Conservation (phyloP, 352 stramenopile genomes). For the Ophiocytium majus region DNA sequence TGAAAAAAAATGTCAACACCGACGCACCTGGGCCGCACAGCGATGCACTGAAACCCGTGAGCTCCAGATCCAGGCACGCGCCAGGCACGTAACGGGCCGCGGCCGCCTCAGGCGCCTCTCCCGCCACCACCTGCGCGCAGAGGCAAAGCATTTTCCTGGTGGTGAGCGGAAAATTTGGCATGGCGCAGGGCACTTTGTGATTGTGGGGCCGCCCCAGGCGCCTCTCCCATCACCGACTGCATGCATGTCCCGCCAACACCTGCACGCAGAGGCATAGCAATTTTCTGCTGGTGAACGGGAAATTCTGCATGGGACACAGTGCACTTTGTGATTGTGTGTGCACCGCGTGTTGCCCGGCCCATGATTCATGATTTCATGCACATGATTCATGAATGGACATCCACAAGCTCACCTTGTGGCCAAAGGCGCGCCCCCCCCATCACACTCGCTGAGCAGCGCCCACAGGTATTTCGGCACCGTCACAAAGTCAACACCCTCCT, state of each 20-base stretch:
- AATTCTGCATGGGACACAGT: too few relatives aligned
- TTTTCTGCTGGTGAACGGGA: too few relatives aligned
- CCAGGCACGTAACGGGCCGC: neutral
- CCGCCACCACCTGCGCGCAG: neutral
- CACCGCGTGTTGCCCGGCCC: neutral
- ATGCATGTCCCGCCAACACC: too few relatives aligned
- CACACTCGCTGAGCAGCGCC: conserved; percentile 48
- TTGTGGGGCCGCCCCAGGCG: neutral
- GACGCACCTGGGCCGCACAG: neutral
- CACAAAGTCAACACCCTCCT: conserved; percentile 37
- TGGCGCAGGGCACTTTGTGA: neutral
- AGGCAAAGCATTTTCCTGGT: too few relatives aligned
- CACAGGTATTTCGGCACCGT: conserved; percentile 45
- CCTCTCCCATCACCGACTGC: neutral
- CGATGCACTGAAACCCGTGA: neutral
- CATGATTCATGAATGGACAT: too few relatives aligned
- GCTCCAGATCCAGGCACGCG: neutral
- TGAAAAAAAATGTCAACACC: too few relatives aligned
- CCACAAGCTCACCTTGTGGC: neutral
- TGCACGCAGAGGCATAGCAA: too few relatives aligned
- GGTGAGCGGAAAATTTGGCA: too few relatives aligned
- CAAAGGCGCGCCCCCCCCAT: conserved; percentile 49
- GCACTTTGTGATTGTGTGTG: neutral
- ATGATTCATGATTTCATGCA: too few relatives aligned
- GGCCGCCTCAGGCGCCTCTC: neutral